These are phyloP conservation scores for Jatropha podagrica DNA, from an alignment of 441 rosid genomes.

Conservation along the genomic window DNA sequence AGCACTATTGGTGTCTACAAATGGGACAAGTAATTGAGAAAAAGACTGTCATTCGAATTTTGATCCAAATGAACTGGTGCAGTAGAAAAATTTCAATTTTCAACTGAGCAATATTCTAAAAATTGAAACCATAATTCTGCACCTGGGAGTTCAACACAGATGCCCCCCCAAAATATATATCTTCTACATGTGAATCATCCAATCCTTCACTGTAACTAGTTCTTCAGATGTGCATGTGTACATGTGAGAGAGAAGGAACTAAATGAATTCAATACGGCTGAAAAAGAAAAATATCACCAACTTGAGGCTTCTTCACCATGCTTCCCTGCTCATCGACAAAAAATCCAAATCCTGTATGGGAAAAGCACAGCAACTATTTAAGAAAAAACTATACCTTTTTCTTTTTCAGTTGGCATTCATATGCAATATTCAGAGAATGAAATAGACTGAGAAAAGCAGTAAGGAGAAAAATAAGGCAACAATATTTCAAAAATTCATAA, in stretches of 20 bases:
- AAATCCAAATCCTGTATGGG: conserved; percentile 66
- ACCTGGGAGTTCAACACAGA: not conserved
- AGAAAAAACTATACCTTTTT: not conserved
- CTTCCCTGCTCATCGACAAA: conserved; percentile 58
- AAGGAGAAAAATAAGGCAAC: not conserved
- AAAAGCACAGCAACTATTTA: conserved; percentile 9
- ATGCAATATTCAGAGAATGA: not conserved
- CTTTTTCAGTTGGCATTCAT: not conserved
- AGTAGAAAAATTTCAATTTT: not conserved
- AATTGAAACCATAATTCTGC: not conserved
- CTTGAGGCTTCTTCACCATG: conserved; percentile 79
- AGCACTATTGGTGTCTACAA: not conserved
- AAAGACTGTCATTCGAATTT: not conserved
- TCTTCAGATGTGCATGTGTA: not conserved
- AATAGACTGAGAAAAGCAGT: not conserved
- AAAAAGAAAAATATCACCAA: conserved; percentile 27
- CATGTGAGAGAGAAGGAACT: not conserved
- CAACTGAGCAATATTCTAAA: not conserved
- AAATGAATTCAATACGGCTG: not conserved
- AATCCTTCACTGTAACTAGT: not conserved
- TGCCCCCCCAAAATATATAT: not conserved
- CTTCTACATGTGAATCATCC: not conserved
- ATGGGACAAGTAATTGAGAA: not conserved
- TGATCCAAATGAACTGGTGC: not conserved
- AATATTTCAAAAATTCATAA: not conserved